Evolutionary conservation across 306 rosid genomes (phyloP).

Genomic region (Glycine latifolia): DNA sequence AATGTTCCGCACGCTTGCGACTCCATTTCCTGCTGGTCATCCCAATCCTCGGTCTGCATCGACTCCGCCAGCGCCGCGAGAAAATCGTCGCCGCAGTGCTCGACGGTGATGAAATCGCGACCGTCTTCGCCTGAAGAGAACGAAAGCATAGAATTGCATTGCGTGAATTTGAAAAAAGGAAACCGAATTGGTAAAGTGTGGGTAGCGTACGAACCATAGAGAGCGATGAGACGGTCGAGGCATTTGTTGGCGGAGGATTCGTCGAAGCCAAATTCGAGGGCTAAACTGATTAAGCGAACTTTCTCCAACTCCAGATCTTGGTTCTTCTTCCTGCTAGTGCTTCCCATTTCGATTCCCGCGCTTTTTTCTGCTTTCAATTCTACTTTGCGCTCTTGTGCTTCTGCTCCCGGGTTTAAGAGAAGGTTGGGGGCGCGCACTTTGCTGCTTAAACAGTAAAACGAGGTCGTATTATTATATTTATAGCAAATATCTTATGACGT

Average conservation of each 20-base stretch:
- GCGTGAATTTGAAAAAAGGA: neutral
- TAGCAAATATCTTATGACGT: no score
- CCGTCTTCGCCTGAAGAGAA: conserved; percentile 79
- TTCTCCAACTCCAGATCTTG: conserved; percentile 67
- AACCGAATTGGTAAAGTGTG: neutral
- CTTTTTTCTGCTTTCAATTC: conserved; percentile 21
- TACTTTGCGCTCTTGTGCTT: neutral
- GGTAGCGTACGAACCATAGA: conserved; percentile 63
- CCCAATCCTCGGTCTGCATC: conserved; percentile 85
- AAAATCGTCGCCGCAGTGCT: conserved; percentile 93
- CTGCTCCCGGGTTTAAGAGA: neutral
- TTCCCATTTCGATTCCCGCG: conserved; percentile 58
- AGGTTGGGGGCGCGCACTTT: neutral
- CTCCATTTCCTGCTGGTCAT: conserved; percentile 79
- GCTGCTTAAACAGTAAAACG: neutral
- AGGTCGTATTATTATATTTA: neutral
- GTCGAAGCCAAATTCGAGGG: conserved; percentile 82
- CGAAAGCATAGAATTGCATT: neutral
- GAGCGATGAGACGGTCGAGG: conserved; percentile 72
- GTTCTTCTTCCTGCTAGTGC: conserved; percentile 42
- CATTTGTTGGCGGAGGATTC: conserved; percentile 69
- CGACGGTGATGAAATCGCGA: conserved; percentile 82
- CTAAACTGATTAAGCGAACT: conserved; percentile 81
- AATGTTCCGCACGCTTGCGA: conserved; percentile 76
- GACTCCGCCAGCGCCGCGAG: conserved; percentile 76